Evolutionary conservation across 768 basidiomycete genomes (phyloP), one percentile per base, ranked within the genome.

Genomic region (Gloeophyllum trabeum): DNA sequence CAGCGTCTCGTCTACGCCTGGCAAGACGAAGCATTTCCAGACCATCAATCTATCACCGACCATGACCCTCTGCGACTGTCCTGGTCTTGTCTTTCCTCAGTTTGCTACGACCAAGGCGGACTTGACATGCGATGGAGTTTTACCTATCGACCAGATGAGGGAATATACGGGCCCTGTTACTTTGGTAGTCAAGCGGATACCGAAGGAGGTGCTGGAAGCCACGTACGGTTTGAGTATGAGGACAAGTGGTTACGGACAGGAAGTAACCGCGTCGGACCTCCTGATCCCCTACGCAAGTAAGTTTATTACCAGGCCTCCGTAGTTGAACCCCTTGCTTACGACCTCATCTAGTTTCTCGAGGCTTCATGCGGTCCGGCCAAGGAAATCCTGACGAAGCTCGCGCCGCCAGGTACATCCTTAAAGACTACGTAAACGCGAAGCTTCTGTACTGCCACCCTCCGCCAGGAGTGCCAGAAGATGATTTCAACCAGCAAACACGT

Each of bases 1-100:
- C 48, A 96, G 91, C 56, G 96, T 99, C 21, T 98, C 94, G 3
- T 81, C 94, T 0, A 99, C 96, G 0, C 96, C 96, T 0, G 96
- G 96, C 48, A 88, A 98, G 65, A 99, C 96, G 12, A 99, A 99
- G 57, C 94, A 99, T 61, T 97, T 98, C 64, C 96, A 99, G 61
- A 98, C 96, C 0, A 92, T 97, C 51, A 79, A 90, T 53, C 73
- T 99, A n/a, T 92, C 91, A 7, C 76, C 83, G 14, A 68, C 77
- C 2, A 82, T 98, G 32, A 68, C 82, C 36, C 75, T 99, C 16
- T 98, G 93, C 51, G 96, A 99, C 63, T 99, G 96, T 64, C 96
- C 96, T 14, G 96, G 96, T 55, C 67, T 98, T 25, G 96, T 99
- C 26, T 97, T 98, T 56, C 96, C 96, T 4, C 96, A 99, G 54